phyloP scores from a whole-genome alignment of 257 asterid species.

The Catharanthus roseus region DNA sequence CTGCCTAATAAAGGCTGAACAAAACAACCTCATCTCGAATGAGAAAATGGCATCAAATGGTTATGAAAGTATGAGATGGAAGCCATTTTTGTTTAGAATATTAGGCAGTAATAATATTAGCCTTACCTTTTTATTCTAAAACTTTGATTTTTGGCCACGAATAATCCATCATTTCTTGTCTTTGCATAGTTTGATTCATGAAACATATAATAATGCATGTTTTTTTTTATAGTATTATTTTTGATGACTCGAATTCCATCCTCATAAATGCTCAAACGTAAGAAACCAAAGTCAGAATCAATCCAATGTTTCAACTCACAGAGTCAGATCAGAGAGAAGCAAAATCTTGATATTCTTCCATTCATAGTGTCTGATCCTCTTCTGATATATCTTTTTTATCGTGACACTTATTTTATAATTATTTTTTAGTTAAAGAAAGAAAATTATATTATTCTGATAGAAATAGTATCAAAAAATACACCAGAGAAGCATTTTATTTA shows the following conservation, averaged over 20 bases:
- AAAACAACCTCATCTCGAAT: background rate
- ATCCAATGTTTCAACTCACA: background rate
- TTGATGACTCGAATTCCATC: conserved; percentile 19
- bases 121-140: background rate
- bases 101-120: background rate
- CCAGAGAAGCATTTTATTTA: too few relatives aligned
- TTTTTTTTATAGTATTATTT: background rate
- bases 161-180: background rate
- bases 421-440: too few relatives aligned
- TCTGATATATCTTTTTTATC: too few relatives aligned
- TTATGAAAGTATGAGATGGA: conserved; percentile 24
- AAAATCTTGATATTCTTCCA: background rate
- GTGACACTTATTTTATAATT: too few relatives aligned
- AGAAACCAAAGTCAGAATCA: background rate
- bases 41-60: background rate
- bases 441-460: too few relatives aligned
- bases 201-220: too few relatives aligned
- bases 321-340: background rate
- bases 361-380: too few relatives aligned
- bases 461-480: too few relatives aligned
- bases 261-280: background rate
- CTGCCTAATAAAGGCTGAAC: conserved; percentile 12
- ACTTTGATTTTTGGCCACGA: conserved; percentile 19
- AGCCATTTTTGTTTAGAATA: conserved; percentile 12
- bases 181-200: background rate